Conservation (phyloP, 495 filamentous ascomycete species). For the Penicillium simplicissimum region DNA sequence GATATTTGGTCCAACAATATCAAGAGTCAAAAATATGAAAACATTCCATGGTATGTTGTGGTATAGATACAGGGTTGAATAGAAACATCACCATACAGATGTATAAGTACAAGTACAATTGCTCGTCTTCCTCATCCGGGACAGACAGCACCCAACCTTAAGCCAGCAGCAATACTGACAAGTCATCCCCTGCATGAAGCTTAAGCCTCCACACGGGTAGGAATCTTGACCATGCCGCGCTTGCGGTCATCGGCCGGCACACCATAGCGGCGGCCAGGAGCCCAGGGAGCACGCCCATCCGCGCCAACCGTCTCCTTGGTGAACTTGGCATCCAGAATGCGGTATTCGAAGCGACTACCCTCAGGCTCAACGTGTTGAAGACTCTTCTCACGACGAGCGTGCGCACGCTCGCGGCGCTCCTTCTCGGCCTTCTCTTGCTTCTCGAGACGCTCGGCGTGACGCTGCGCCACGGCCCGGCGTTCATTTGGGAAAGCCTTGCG, state of each 20-base stretch:
- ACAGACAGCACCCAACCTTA: background rate
- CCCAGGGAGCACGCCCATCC: conserved; percentile 57
- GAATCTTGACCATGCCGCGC: conserved; percentile 73
- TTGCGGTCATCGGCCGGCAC: conserved; percentile 69
- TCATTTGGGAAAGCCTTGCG: conserved; percentile 29
- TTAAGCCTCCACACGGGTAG: conserved; percentile 57
- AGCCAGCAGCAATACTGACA: background rate
- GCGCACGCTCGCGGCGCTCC: conserved; percentile 36
- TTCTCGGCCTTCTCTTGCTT: conserved; percentile 41
- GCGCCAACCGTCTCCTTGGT: conserved; percentile 58
- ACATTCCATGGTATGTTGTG: conserved; percentile 22
- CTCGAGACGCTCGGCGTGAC: conserved; percentile 47
- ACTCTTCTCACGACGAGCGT: conserved; percentile 42
- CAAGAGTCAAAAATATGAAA: conserved; percentile 9
- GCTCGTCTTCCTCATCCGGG: background rate
- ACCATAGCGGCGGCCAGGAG: conserved; percentile 67
- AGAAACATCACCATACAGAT: conserved; percentile 27
- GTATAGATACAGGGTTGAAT: conserved; percentile 33
- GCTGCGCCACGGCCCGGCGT: conserved; percentile 36
- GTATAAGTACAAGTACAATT: conserved; percentile 32
- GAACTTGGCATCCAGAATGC: conserved; percentile 63
- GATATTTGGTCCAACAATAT: background rate
- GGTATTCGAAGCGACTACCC: conserved; percentile 75
- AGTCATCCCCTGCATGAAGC: conserved; percentile 9
- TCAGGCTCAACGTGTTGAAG: conserved; percentile 47